Conservation (phyloP, 441 rosid species). For the Hura crepitans region DNA sequence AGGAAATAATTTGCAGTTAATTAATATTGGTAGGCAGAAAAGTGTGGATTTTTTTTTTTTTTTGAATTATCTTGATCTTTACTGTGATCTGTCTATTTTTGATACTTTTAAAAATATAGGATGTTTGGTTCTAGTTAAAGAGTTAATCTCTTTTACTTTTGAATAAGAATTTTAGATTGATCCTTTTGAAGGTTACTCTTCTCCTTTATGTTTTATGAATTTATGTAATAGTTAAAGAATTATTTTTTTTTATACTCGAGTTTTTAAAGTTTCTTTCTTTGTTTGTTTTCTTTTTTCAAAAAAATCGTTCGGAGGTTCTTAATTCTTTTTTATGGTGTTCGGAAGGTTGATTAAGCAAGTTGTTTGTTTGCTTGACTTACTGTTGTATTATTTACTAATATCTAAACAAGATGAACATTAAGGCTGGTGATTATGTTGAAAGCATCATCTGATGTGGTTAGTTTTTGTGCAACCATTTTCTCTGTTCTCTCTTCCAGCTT, state of each 20-base stretch:
- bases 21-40: background rate
- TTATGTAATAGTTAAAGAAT: no score
- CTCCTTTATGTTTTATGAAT: background rate
- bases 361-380: background rate
- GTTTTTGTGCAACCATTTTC: background rate
- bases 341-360: background rate
- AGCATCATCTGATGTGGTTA: background rate
- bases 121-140: background rate
- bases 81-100: background rate
- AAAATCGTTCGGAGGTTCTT: background rate
- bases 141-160: background rate
- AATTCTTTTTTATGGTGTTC: background rate
- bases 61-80: background rate
- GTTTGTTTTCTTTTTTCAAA: no score
- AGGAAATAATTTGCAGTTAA: background rate
- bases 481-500: background rate
- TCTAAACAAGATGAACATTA: background rate
- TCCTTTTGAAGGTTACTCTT: background rate
- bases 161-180: no score
- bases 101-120: background rate
- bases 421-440: background rate
- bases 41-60: background rate
- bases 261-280: background rate
- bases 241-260: background rate
- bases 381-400: background rate